phyloP scores from a whole-genome alignment of 768 basidiomycete genomes.

The Tricholoma bakamatsutake region DNA sequence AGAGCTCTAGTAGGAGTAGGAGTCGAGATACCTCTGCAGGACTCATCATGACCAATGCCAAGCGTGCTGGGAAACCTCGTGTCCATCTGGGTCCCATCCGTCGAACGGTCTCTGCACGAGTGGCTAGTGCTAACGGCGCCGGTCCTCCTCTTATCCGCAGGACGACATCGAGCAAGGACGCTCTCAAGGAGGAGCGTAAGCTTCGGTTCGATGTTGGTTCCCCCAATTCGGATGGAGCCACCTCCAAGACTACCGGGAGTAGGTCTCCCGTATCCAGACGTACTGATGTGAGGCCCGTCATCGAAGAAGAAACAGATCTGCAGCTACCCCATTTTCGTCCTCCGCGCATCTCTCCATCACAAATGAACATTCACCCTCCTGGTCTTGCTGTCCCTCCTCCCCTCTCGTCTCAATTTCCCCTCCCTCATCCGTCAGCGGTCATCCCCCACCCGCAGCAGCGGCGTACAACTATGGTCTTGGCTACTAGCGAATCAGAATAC shows the following conservation, averaged over 20 bases:
- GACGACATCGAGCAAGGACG: constrained; percentile 1
- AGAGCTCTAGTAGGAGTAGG: constrained; percentile 11
- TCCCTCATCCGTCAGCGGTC: constrained; percentile 13
- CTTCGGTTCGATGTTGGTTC: constrained; percentile 56
- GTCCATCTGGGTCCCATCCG: constrained; percentile 2
- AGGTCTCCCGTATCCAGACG: constrained; percentile 23
- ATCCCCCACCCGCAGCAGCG: constrained; percentile 19
- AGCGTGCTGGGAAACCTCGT: neutral
- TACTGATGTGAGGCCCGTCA: neutral
- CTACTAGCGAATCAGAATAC: constrained; percentile 49
- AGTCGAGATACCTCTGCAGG: constrained; percentile 11
- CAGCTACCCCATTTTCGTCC: neutral
- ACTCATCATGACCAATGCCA: too few relatives aligned
- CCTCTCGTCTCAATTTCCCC: constrained; percentile 17
- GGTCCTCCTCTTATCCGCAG: neutral
- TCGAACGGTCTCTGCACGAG: neutral
- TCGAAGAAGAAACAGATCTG: neutral
- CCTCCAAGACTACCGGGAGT: constrained; percentile 32
- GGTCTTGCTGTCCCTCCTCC: constrained; percentile 13
- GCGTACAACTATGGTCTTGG: constrained; percentile 42
- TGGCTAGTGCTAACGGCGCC: neutral
- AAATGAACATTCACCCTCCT: too few relatives aligned
- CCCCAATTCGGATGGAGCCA: constrained; percentile 36
- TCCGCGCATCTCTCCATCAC: constrained; percentile 3
- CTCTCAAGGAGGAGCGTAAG: constrained; percentile 12